A percentile compares a stretch with the other conserved stretches of the same genome.
Conservation (phyloP, 2,329 filamentous ascomycete species). For the Cordyceps javanica region DNA sequence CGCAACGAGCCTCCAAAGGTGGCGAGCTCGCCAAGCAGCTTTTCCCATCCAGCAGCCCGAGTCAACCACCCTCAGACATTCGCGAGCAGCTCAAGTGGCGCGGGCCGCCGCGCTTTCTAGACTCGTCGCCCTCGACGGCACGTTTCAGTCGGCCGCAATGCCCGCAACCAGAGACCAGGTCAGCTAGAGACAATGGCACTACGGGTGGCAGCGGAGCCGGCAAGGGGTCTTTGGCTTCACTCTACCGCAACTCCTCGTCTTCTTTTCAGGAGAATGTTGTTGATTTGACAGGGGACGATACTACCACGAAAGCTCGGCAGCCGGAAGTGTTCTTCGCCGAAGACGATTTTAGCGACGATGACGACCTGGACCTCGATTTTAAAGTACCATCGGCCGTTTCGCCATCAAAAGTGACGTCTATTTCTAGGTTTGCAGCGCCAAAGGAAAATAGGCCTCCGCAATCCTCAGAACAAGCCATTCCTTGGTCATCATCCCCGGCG, state of each 20-base stretch:
- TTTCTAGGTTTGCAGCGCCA: conserved; percentile 16
- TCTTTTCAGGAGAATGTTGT: conserved; percentile 38
- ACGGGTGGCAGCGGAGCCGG: conserved; percentile 5
- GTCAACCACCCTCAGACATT: conserved; percentile 39
- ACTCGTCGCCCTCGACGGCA: conserved; percentile 32
- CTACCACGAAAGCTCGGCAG: conserved; percentile 19
- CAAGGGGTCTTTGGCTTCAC: conserved; percentile 30
- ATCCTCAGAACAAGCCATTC: conserved; percentile 35
- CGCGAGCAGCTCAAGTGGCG: conserved; percentile 42
- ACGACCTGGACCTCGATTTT: conserved; percentile 65
- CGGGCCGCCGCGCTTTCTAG: conserved; percentile 27
- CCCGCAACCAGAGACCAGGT: not conserved
- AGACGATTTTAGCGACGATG: conserved; percentile 83
- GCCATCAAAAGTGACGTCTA: conserved; percentile 18
- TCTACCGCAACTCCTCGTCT: conserved; percentile 36
- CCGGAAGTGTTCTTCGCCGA: conserved; percentile 58
- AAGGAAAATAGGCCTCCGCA: conserved; percentile 23
- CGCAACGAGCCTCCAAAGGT: conserved; percentile 15
- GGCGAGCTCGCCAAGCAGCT: conserved; percentile 42
- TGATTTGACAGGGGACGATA: conserved; percentile 28
- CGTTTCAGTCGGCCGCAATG: conserved; percentile 20
- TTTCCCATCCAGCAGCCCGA: conserved; percentile 52
- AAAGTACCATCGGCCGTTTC: conserved; percentile 50
- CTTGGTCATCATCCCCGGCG: conserved; percentile 67
- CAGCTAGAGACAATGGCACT: not conserved